A percentile compares a stretch with the other conserved stretches of the same genome.
phyloP scores from a whole-genome alignment of 441 rosid species.

The Populus hybrid region DNA sequence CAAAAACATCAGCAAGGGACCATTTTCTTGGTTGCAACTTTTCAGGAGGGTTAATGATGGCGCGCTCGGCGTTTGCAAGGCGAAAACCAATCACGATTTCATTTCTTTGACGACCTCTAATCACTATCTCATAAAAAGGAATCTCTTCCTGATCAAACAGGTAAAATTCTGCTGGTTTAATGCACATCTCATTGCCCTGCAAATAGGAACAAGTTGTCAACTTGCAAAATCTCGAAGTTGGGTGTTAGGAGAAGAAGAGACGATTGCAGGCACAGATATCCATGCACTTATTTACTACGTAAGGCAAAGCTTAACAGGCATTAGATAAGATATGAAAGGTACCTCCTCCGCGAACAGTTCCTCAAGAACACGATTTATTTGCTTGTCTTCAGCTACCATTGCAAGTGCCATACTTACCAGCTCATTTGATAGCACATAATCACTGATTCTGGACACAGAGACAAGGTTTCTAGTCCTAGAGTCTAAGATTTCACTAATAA shows the following conservation, averaged over 20 bases:
- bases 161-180: constrained; percentile 86
- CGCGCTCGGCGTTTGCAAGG: constrained; percentile 53
- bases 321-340: constrained; percentile 1
- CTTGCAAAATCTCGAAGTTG: background rate
- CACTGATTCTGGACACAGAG: constrained; percentile 89
- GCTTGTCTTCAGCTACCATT: constrained; percentile 93
- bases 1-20: constrained; percentile 81
- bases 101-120: constrained; percentile 65
- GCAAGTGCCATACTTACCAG: constrained; percentile 93
- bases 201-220: background rate
- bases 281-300: background rate
- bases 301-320: background rate
- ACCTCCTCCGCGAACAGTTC: constrained; percentile 88
- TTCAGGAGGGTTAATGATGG: constrained; percentile 66
- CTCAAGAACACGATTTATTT: constrained; percentile 86
- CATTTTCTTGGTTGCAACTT: constrained; percentile 66
- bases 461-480: constrained; percentile 94
- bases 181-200: constrained; percentile 84
- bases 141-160: constrained; percentile 80
- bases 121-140: constrained; percentile 67
- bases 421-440: constrained; percentile 87
- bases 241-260: background rate
- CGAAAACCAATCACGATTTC: constrained; percentile 84
- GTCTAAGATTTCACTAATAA: constrained; percentile 88
- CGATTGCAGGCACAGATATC: background rate